Percentiles rank a stretch among this genome's conserved stretches.
Conservation (phyloP, 352 stramenopile genomes). For the Elongisporangium undulatum region DNA sequence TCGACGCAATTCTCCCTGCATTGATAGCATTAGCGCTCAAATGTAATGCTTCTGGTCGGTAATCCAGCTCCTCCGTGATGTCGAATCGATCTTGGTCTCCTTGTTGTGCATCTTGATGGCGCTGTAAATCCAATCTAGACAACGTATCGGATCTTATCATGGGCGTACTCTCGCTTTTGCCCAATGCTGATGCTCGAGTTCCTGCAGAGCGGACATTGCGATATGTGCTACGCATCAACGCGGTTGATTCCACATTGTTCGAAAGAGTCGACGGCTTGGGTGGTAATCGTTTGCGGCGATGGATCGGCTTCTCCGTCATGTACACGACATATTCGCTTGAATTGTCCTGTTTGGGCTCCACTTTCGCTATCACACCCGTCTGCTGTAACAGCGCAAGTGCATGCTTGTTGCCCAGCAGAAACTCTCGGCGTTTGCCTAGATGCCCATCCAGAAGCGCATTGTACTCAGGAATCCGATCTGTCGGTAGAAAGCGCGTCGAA, state of each 20-base stretch:
- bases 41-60: neutral
- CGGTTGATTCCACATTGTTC: neutral
- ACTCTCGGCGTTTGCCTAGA: conserved; percentile 60
- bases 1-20: neutral
- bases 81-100: neutral
- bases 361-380: conserved; percentile 53
- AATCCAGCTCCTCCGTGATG: neutral
- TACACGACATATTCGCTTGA: conserved; percentile 73
- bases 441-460: conserved; percentile 63
- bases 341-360: conserved; percentile 38
- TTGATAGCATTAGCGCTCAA: neutral
- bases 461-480: conserved; percentile 63
- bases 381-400: conserved; percentile 54
- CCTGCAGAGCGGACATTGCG: neutral
- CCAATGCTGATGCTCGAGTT: neutral
- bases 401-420: conserved; percentile 53
- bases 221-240: neutral
- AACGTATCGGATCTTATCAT: neutral
- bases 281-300: conserved; percentile 34
- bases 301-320: conserved; percentile 42
- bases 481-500: conserved; percentile 60
- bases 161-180: conserved; percentile 10
- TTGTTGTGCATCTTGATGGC: neutral
- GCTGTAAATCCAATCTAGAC: neutral
- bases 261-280: conserved; percentile 1